These are phyloP conservation scores for Blepharisma undulans DNA, from an alignment of 169 alveolate genomes.

Conservation along the genomic window DNA sequence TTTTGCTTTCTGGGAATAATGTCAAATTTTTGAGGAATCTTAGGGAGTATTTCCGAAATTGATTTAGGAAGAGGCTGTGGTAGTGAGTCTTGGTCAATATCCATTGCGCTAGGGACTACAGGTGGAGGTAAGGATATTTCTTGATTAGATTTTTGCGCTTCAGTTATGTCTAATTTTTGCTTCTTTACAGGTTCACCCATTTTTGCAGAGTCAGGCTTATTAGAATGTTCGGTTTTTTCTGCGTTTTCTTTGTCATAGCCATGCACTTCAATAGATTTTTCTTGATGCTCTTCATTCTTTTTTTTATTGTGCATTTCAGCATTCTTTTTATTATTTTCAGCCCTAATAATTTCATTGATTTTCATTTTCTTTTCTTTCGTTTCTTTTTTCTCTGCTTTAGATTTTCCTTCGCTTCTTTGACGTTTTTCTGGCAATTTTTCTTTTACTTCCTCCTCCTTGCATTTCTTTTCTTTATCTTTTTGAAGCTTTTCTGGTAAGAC, in stretches of 20 bases:
- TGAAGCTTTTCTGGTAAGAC: not conserved
- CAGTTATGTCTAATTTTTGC: not conserved
- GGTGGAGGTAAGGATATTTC: not conserved
- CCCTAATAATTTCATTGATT: slow-evolving; percentile 15
- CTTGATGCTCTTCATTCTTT: not conserved
- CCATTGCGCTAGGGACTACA: not conserved
- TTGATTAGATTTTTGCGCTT: not conserved
- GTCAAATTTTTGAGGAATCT: not conserved
- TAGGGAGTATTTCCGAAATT: not conserved
- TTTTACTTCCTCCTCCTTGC: not conserved
- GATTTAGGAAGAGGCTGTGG: not conserved
- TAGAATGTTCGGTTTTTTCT: not conserved
- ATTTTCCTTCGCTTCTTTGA: slow-evolving; percentile 13
- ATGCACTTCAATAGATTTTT: not conserved
- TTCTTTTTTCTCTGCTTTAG: slow-evolving; percentile 29
- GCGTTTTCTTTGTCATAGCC: not conserved
- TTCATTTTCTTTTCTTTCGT: slow-evolving; percentile 47
- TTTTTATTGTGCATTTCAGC: not conserved
- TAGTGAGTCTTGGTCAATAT: not conserved
- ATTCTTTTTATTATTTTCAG: slow-evolving; percentile 37
- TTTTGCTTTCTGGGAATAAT: not conserved
- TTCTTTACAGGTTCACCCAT: not conserved
- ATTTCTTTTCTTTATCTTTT: slow-evolving; percentile 27
- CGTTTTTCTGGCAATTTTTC: slow-evolving; percentile 1
- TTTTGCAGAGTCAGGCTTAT: not conserved